Evolutionary conservation across 768 basidiomycete genomes (phyloP).

Genomic region (Fibroporia radiculosa): DNA sequence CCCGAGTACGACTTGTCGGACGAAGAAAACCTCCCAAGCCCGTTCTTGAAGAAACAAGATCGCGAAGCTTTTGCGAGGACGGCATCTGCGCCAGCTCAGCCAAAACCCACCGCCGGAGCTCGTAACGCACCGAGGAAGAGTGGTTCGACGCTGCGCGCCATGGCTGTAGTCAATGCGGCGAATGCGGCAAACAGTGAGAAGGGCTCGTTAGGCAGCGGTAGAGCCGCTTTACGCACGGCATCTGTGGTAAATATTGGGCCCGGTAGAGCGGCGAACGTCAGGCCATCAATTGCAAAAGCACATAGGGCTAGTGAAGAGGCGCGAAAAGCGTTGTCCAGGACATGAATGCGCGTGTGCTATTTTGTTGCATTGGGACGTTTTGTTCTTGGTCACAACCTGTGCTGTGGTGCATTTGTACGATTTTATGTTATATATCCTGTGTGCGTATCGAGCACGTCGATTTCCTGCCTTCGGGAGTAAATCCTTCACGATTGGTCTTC

Average conservation of each 20-base stretch:
- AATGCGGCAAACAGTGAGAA: conserved; percentile 32
- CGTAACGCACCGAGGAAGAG: conserved; percentile 17
- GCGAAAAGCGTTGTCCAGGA: conserved; percentile 29
- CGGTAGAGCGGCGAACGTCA: conserved; percentile 13
- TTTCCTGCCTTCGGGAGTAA: too few relatives aligned
- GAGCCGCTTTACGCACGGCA: neutral
- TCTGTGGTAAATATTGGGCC: neutral
- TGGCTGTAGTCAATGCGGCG: conserved; percentile 41
- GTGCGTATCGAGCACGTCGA: too few relatives aligned
- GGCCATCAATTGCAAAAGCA: conserved; percentile 38
- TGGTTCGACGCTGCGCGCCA: conserved; percentile 47
- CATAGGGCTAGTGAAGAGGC: conserved; percentile 46
- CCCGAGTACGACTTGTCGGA: conserved; percentile 56
- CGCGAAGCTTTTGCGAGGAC: conserved; percentile 23
- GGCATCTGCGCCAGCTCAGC: conserved; percentile 7
- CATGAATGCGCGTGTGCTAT: too few relatives aligned
- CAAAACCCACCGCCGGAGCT: conserved; percentile 7
- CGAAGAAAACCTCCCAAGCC: conserved; percentile 82
- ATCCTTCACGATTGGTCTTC: too few relatives aligned
- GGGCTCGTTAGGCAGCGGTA: neutral
- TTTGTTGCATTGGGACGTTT: too few relatives aligned
- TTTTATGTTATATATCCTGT: too few relatives aligned
- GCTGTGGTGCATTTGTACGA: too few relatives aligned
- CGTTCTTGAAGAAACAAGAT: conserved; percentile 61
- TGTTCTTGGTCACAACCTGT: too few relatives aligned